Evolutionary conservation across 768 basidiomycete genomes (phyloP), one percentile per base, ranked within the genome.

Genomic region (Termitomyces heimii): DNA sequence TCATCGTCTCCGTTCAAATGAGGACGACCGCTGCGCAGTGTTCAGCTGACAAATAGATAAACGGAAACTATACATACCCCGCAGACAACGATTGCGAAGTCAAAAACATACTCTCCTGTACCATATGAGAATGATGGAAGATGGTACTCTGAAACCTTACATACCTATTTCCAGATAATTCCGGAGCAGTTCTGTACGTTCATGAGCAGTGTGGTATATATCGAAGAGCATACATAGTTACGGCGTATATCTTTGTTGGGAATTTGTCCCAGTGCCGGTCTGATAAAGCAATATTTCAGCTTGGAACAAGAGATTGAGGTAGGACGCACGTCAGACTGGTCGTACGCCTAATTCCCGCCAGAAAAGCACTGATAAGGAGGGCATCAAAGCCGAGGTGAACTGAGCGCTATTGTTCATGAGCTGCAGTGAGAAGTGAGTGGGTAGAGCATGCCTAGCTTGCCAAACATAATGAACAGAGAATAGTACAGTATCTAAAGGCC

Each of bases 211-310:
- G 40, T 44, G 39, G n/a, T n/a, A 2, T 29, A 20, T 39, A n/a
- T n/a, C 24, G 8, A 12, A 20, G 16, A 56, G 20, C 53, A 16
- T 42, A 24, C 22, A 31, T 7, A 81, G 91, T 72, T 69, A 94
- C 92, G 85, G 44, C 92, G 86, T 31, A 94, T 66, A 64, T 95
- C 92, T 69, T 94, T 95, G 79, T 94, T 94, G 3, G 89, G 87
- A 1, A 95, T 86, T 63, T 82, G 81, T 4, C 82, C 73, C 10
- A 95, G 71, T 16, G 85, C 86, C 40, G 89, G 92, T 10, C 92
- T 94, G 56, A n/a, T 44, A 31, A 26, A 42, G 32, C 6, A 40
- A 34, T 31, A 48, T 59, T 45, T 43, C 57, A 56, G 26, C 24
- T 13, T 28, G 32, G 32, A 42, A 7, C 39, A 24, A 22, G 24